A percentile compares a stretch with the other conserved stretches of the same genome.
Evolutionary conservation across 805 yeast species (phyloP).

Genomic region (Wickerhamiella spandovensis): DNA sequence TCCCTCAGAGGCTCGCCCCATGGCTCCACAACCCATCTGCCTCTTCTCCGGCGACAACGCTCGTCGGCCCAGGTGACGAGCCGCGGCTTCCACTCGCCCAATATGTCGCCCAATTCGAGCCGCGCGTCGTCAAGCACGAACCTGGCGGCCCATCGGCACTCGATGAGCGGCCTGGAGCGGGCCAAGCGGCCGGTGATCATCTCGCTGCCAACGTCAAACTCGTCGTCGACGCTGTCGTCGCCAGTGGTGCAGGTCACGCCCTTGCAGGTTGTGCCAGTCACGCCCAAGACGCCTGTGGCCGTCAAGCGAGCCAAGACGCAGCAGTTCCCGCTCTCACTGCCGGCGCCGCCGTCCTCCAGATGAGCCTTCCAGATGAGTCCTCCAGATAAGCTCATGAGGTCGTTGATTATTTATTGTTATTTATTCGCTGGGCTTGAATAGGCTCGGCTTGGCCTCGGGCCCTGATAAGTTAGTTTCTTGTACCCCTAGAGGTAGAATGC

Average conservation of each 20-base stretch:
- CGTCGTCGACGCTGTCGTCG: not conserved
- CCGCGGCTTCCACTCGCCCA: not conserved
- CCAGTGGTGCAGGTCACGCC: not conserved
- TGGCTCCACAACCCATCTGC: not conserved
- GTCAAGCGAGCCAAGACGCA: not conserved
- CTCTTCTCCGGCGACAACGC: not conserved
- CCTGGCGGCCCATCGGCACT: not conserved
- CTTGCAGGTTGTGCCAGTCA: not conserved
- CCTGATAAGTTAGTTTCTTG: slow-evolving; percentile 1
- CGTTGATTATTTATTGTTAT: not conserved
- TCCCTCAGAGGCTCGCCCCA: slow-evolving; percentile 2
- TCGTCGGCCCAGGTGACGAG: not conserved
- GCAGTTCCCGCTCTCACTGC: not conserved
- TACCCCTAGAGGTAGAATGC: slow-evolving; percentile 4
- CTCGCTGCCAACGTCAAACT: not conserved
- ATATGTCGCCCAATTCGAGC: not conserved
- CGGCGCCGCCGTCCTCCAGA: not conserved
- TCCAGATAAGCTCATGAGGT: too few relatives aligned
- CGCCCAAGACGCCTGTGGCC: not conserved
- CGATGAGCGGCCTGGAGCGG: not conserved
- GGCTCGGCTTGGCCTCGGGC: not conserved
- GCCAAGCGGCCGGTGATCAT: not conserved
- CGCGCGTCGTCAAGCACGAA: not conserved
- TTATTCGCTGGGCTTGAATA: not conserved
- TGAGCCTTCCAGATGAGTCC: not conserved